phyloP scores from a whole-genome alignment of 2,329 filamentous ascomycete genomes.

The Aspergillus oerlinghausenensis region DNA sequence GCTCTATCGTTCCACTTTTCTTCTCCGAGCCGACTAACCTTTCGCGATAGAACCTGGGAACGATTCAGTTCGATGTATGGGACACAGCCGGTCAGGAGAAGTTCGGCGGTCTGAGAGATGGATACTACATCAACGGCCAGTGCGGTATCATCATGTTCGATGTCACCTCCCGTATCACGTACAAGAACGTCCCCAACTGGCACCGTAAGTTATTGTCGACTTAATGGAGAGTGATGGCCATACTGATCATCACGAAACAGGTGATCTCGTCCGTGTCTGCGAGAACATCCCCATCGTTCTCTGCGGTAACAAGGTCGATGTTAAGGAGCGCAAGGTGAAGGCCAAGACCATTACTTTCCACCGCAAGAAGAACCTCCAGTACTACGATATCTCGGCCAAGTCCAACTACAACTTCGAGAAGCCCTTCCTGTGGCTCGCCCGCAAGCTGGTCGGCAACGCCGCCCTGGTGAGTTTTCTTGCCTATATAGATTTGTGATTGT shows the following conservation, averaged over 20 bases:
- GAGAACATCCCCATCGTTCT: slow-evolving; percentile 99
- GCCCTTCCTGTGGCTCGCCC: slow-evolving; percentile 98
- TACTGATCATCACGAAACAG: slow-evolving; percentile 43
- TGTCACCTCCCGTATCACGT: slow-evolving; percentile 98
- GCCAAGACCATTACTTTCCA: slow-evolving; percentile 99
- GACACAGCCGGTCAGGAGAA: slow-evolving; percentile 99
- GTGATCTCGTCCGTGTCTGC: slow-evolving; percentile 97
- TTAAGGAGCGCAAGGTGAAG: slow-evolving; percentile 99
- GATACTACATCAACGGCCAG: slow-evolving; percentile 99
- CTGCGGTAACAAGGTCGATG: slow-evolving; percentile 98
- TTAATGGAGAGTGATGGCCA: not conserved
- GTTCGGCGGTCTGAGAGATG: slow-evolving; percentile 98
- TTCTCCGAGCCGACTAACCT: slow-evolving; percentile 23
- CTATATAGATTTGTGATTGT: slow-evolving; percentile 15
- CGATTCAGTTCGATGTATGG: slow-evolving; percentile 99
- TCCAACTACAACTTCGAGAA: slow-evolving; percentile 99
- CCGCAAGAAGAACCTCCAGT: slow-evolving; percentile 99
- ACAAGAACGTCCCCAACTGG: slow-evolving; percentile 99
- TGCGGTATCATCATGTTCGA: slow-evolving; percentile 99
- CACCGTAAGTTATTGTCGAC: slow-evolving; percentile 69
- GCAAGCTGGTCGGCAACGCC: slow-evolving; percentile 96
- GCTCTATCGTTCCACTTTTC: slow-evolving; percentile 19
- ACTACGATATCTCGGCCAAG: slow-evolving; percentile 99
- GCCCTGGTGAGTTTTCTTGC: slow-evolving; percentile 58
- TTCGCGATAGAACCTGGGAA: slow-evolving; percentile 70